Conservation (phyloP, 176 grass and related monocot genomes). For the Bromus sterilis region DNA sequence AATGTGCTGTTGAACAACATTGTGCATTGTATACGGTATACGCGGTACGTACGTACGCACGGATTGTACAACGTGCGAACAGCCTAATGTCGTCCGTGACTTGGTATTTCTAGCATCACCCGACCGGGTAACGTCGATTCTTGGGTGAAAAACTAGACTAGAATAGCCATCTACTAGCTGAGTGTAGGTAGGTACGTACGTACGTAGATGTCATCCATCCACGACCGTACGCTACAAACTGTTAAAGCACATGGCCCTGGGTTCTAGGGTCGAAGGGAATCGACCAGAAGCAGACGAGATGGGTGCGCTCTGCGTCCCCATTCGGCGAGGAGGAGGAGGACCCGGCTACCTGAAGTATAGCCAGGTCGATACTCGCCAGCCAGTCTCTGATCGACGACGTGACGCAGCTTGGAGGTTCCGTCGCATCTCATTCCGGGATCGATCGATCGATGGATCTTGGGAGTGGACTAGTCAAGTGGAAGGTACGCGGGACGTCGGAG, state of each 20-base stretch:
- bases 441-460: background rate
- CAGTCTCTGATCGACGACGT: background rate
- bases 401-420: constrained; percentile 1
- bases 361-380: background rate
- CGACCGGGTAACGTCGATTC: background rate
- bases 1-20: background rate
- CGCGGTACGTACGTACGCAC: background rate
- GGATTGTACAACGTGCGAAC: too few species aligned
- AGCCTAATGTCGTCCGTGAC: too few species aligned
- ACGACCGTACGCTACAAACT: background rate
- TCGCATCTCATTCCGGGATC: background rate
- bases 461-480: constrained; percentile 5
- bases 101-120: too few species aligned
- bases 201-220: background rate
- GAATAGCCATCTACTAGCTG: too few species aligned
- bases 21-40: too few species aligned
- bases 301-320: background rate
- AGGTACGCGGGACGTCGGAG: background rate
- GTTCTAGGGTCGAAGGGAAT: background rate
- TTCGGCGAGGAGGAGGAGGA: background rate
- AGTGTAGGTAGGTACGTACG: background rate
- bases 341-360: background rate
- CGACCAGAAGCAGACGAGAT: background rate
- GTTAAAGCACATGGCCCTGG: background rate
- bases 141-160: background rate